Conservation (phyloP, 371 early-diverging fungal genomes). For the Mucor piriformis region DNA sequence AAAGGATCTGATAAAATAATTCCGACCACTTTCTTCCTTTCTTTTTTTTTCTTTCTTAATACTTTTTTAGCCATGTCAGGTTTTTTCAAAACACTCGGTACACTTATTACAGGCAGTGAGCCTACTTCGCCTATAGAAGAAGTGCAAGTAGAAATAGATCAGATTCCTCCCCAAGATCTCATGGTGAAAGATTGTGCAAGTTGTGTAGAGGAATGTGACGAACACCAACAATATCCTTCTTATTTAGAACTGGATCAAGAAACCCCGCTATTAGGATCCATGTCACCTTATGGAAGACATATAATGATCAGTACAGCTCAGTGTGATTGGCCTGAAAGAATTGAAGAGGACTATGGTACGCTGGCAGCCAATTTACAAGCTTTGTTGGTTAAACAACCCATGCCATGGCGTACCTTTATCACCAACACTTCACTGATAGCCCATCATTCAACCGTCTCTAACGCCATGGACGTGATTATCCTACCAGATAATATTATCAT, state of each 20-base stretch:
- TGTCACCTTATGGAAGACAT: constrained; percentile 75
- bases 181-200: constrained; percentile 43
- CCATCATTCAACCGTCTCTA: constrained; percentile 23
- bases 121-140: background rate
- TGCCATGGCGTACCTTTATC: constrained; percentile 42
- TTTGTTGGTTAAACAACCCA: constrained; percentile 24
- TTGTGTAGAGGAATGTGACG: constrained; percentile 54
- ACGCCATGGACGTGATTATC: constrained; percentile 47
- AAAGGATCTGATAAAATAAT: constrained; percentile 18
- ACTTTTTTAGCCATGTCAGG: background rate
- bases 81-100: background rate
- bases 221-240: constrained; percentile 66
- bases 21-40: constrained; percentile 14
- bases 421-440: constrained; percentile 55
- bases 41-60: constrained; percentile 3
- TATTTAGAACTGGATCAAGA: constrained; percentile 67
- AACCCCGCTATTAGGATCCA: constrained; percentile 58
- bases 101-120: background rate
- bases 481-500: constrained; percentile 63
- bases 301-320: constrained; percentile 69
- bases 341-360: constrained; percentile 61
- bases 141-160: constrained; percentile 22
- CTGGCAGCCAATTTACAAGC: constrained; percentile 44
- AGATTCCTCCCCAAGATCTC: constrained; percentile 38
- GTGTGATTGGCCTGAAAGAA: constrained; percentile 62